Conservation (phyloP, 495 filamentous ascomycete genomes). For the Cenococcum geophilum region DNA sequence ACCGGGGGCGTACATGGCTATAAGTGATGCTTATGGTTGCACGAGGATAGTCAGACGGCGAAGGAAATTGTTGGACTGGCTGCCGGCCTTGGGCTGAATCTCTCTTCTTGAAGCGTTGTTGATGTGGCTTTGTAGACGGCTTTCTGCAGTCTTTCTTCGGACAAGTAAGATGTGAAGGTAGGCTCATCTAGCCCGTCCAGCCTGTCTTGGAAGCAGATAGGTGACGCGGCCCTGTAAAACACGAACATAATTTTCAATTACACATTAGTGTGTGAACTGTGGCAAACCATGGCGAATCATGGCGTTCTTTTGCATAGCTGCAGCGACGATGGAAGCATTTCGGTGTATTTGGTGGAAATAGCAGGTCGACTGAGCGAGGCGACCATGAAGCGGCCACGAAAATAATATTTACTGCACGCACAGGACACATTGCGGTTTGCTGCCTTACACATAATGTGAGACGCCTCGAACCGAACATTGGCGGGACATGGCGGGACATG, state of each 20-base stretch:
- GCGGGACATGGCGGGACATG: no score
- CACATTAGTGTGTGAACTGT: background rate
- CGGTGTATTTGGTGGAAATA: no score
- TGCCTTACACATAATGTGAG: no score
- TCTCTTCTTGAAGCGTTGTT: conserved; percentile 14
- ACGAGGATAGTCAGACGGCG: background rate
- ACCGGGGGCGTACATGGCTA: conserved; percentile 10
- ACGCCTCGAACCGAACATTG: no score
- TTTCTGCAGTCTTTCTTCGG: no score
- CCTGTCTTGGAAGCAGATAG: background rate
- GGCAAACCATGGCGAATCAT: background rate
- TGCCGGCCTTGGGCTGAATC: background rate
- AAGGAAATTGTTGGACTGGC: background rate
- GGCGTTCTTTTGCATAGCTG: background rate
- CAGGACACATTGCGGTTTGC: no score
- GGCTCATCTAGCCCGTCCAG: no score
- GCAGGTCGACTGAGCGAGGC: no score
- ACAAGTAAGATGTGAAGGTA: no score
- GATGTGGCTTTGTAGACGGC: no score
- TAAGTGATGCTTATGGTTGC: conserved; percentile 6
- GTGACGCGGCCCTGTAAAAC: conserved; percentile 10
- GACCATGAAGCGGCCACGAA: no score
- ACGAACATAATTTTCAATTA: background rate
- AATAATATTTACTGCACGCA: no score
- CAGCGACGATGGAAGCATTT: background rate